Conservation (phyloP, 1,284 basidiomycete genomes). For the Apiotrichum montevideense region DNA sequence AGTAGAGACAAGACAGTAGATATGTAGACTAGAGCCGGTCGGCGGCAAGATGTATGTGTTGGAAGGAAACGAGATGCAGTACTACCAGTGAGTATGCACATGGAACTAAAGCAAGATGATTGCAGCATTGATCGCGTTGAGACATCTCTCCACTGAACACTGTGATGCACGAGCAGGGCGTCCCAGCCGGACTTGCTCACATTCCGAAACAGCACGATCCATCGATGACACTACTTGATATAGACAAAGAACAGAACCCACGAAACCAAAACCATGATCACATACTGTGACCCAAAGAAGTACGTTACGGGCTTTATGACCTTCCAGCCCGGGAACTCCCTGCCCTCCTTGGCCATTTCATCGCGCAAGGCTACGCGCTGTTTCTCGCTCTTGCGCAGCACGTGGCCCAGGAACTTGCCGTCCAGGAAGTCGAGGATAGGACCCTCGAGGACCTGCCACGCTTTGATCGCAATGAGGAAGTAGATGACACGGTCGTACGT, state of each 20-base stretch:
- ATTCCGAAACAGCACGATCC: no score
- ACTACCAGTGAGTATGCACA: no score
- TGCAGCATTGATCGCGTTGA: no score
- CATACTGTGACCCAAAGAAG: conserved; percentile 11
- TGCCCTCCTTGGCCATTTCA: conserved; percentile 11
- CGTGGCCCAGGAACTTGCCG: conserved; percentile 22
- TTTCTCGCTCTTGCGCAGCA: conserved; percentile 29
- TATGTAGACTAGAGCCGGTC: no score
- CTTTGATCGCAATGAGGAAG: conserved; percentile 44
- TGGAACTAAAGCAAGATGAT: no score
- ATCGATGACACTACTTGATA: no score
- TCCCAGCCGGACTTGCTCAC: no score
- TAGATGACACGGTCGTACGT: conserved; percentile 41
- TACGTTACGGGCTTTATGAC: conserved; percentile 6
- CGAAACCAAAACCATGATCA: conserved; percentile 15
- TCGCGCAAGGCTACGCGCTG: conserved; percentile 21
- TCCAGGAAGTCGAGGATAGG: conserved; percentile 27
- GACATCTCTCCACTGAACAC: no score
- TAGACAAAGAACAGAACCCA: conserved; percentile 4
- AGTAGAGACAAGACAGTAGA: no score
- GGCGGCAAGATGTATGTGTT: no score
- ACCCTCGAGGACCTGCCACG: conserved; percentile 36
- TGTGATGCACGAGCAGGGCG: no score
- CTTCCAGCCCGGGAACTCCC: conserved; percentile 11
- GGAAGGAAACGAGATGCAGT: no score